These are phyloP conservation scores for Talaromyces sp. DNA, from an alignment of 2,329 filamentous ascomycete species.

Conservation along the genomic window DNA sequence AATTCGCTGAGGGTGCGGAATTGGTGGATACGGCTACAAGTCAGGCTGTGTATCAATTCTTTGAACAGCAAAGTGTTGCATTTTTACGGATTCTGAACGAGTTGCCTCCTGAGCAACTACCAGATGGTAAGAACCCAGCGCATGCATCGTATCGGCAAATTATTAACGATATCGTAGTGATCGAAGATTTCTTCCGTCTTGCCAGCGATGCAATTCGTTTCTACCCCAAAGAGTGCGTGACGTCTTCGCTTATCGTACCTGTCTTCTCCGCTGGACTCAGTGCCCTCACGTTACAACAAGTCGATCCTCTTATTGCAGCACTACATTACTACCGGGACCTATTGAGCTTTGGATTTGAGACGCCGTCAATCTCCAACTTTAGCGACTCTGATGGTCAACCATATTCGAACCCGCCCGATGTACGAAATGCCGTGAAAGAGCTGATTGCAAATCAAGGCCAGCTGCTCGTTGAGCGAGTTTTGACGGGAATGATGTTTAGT, in stretches of 20 bases:
- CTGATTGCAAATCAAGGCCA: conserved; percentile 68
- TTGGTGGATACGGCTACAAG: conserved; percentile 76
- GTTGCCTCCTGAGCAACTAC: conserved; percentile 69
- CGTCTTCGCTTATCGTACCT: conserved; percentile 69
- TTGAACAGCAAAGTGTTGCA: conserved; percentile 83
- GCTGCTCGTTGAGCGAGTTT: conserved; percentile 74
- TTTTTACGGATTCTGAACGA: conserved; percentile 88
- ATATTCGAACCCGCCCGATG: conserved; percentile 61
- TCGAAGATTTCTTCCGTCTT: conserved; percentile 94
- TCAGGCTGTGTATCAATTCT: conserved; percentile 87
- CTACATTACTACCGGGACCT: conserved; percentile 91
- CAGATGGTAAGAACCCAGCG: conserved; percentile 51
- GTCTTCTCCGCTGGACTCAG: conserved; percentile 85
- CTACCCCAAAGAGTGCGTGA: conserved; percentile 78
- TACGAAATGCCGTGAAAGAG: conserved; percentile 67
- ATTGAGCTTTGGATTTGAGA: conserved; percentile 77
- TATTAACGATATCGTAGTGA: conserved; percentile 49
- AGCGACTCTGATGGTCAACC: conserved; percentile 57
- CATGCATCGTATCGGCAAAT: not conserved
- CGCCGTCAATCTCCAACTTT: conserved; percentile 53
- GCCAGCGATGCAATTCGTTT: conserved; percentile 88
- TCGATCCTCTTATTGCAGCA: conserved; percentile 83
- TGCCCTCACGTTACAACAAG: conserved; percentile 80
- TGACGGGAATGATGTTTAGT: conserved; percentile 99
- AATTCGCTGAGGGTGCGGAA: conserved; percentile 88